These are phyloP conservation scores for Aureobasidium namibiae DNA, from an alignment of 2,329 filamentous ascomycete genomes.

Conservation along the genomic window DNA sequence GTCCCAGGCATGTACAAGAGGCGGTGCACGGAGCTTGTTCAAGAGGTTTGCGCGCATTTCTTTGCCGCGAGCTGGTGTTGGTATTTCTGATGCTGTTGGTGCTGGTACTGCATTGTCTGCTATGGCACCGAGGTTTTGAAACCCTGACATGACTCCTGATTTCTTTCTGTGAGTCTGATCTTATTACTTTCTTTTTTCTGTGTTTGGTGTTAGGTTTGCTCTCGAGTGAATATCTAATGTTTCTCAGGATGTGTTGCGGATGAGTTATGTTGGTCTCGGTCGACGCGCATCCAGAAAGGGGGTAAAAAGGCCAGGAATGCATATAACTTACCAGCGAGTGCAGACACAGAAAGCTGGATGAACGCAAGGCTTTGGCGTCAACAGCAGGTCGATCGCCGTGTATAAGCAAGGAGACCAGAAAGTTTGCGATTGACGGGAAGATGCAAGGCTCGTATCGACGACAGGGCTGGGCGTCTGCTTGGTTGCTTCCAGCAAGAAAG, in stretches of 20 bases:
- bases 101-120: constrained; percentile 49
- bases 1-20: constrained; percentile 44
- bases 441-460: background rate
- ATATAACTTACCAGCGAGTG: background rate
- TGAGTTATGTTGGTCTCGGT: background rate
- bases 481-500: background rate
- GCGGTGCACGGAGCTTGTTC: constrained; percentile 34
- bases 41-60: constrained; percentile 54
- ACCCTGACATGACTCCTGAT: constrained; percentile 12
- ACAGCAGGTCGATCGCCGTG: background rate
- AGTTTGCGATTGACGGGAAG: background rate
- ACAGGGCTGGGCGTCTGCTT: background rate
- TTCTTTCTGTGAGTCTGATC: background rate
- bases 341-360: background rate
- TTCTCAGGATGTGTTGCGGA: background rate
- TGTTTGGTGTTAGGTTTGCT: background rate
- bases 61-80: constrained; percentile 66
- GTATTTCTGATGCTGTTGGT: too few relatives aligned
- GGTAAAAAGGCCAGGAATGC: background rate
- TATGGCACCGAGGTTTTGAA: constrained; percentile 17
- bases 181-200: background rate
- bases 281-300: background rate
- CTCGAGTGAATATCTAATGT: too few relatives aligned
- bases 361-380: background rate
- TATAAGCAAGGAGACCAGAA: background rate